Conservation (phyloP, 2,329 filamentous ascomycete species). For the Aspergillus sojae region DNA sequence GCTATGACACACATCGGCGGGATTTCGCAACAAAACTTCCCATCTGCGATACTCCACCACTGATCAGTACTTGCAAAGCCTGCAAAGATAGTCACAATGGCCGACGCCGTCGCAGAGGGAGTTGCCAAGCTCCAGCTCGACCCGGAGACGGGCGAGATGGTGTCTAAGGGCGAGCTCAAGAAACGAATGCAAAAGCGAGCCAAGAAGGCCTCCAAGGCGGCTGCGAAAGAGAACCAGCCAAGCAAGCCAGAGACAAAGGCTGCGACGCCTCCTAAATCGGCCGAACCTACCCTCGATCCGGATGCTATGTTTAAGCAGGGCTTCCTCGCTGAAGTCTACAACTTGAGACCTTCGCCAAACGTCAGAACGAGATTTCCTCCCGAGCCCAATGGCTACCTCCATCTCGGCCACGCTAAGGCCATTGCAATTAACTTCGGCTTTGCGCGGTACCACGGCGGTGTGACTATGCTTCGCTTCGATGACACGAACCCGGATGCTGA, state of each 20-base stretch:
- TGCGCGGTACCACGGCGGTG: slow-evolving; percentile 78
- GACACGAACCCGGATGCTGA: slow-evolving; percentile 96
- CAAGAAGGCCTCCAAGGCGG: slow-evolving; percentile 32
- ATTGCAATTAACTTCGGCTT: slow-evolving; percentile 98
- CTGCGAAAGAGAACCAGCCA: slow-evolving; percentile 13
- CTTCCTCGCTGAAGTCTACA: slow-evolving; percentile 73
- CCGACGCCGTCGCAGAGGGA: slow-evolving; percentile 19
- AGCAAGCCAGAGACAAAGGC: slow-evolving; percentile 26
- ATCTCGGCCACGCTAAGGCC: slow-evolving; percentile 93
- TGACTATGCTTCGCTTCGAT: slow-evolving; percentile 75
- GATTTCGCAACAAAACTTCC: neutral
- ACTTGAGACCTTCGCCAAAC: slow-evolving; percentile 59
- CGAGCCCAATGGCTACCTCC: slow-evolving; percentile 90
- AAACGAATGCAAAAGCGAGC: slow-evolving; percentile 29
- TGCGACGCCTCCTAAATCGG: slow-evolving; percentile 39
- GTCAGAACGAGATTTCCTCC: slow-evolving; percentile 74
- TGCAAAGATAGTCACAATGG: slow-evolving; percentile 16
- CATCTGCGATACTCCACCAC: neutral
- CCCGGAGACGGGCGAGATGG: slow-evolving; percentile 26
- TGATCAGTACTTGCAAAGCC: neutral
- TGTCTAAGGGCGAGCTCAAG: slow-evolving; percentile 32
- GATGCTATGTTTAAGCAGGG: slow-evolving; percentile 79
- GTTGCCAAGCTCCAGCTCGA: slow-evolving; percentile 26
- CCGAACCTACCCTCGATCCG: slow-evolving; percentile 41
- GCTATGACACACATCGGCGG: neutral